phyloP scores from a whole-genome alignment of 495 filamentous ascomycete species.

The Penicillium silybi region DNA sequence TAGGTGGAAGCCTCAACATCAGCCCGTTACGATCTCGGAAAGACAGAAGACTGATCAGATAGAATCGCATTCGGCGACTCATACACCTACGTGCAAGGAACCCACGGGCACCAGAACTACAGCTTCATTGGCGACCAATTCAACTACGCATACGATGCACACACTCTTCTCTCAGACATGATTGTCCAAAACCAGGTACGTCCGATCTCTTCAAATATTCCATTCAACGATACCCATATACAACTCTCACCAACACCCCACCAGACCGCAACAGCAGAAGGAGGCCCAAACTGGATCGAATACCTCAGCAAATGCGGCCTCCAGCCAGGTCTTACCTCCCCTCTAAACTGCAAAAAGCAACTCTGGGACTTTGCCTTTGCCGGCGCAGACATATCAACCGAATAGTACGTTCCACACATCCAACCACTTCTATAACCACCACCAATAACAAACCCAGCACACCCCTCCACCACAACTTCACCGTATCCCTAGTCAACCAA shows the following conservation, averaged over 20 bases:
- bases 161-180: constrained; percentile 38
- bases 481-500: constrained; percentile 42
- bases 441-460: no score
- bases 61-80: constrained; percentile 53
- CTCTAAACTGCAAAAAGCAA: constrained; percentile 36
- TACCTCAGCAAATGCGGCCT: constrained; percentile 44
- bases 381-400: constrained; percentile 45
- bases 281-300: constrained; percentile 49
- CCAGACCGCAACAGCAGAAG: constrained; percentile 41
- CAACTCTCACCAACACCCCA: not conserved
- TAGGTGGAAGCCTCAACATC: constrained; percentile 12
- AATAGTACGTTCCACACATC: constrained; percentile 25
- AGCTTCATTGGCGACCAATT: constrained; percentile 47
- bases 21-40: no score
- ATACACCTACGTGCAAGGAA: constrained; percentile 54
- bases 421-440: not conserved
- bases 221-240: not conserved
- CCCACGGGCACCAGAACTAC: constrained; percentile 42
- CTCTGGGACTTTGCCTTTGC: constrained; percentile 57
- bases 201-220: not conserved
- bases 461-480: constrained; percentile 48
- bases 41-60: not conserved
- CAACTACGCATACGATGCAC: constrained; percentile 33
- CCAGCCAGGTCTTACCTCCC: constrained; percentile 32
- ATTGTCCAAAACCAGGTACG: constrained; percentile 50